These are phyloP conservation scores for Aegilops speltoides DNA, from an alignment of 176 grass and related monocot species.

Conservation along the genomic window DNA sequence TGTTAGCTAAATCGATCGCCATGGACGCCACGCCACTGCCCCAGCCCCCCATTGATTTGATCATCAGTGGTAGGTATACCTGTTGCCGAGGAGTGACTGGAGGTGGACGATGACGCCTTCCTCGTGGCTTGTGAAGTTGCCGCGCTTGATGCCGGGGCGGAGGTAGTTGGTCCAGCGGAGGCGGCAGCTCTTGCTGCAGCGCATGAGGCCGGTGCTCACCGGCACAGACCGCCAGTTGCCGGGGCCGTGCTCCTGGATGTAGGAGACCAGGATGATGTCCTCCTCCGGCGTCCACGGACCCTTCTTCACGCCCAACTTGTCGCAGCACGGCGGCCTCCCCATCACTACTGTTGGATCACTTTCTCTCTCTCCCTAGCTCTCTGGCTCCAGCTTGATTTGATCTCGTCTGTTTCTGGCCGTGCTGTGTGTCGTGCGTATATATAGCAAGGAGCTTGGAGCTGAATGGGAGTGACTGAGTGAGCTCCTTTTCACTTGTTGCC, in stretches of 20 bases:
- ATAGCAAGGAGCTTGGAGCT: not conserved
- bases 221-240: slow-evolving; percentile 86
- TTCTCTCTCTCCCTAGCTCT: too few relatives aligned
- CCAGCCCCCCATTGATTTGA: too few relatives aligned
- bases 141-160: slow-evolving; percentile 68
- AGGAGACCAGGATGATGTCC: slow-evolving; percentile 81
- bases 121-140: slow-evolving; percentile 81
- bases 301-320: slow-evolving; percentile 76
- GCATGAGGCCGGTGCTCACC: slow-evolving; percentile 67
- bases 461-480: slow-evolving; percentile 1
- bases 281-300: slow-evolving; percentile 94
- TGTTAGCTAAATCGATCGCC: not conserved
- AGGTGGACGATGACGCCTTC: slow-evolving; percentile 79
- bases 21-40: not conserved
- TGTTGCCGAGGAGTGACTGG: slow-evolving; percentile 86
- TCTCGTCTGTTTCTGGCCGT: not conserved
- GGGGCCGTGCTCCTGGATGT: slow-evolving; percentile 85
- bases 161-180: slow-evolving; percentile 96
- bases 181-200: slow-evolving; percentile 92
- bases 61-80: slow-evolving; percentile 18
- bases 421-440: not conserved
- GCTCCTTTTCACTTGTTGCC: slow-evolving; percentile 18
- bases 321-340: slow-evolving; percentile 85
- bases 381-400: not conserved
- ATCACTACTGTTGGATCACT: slow-evolving; percentile 23